These are phyloP conservation scores for Penicillium atrosanguineum DNA, from an alignment of 495 filamentous ascomycete species.

Conservation along the genomic window DNA sequence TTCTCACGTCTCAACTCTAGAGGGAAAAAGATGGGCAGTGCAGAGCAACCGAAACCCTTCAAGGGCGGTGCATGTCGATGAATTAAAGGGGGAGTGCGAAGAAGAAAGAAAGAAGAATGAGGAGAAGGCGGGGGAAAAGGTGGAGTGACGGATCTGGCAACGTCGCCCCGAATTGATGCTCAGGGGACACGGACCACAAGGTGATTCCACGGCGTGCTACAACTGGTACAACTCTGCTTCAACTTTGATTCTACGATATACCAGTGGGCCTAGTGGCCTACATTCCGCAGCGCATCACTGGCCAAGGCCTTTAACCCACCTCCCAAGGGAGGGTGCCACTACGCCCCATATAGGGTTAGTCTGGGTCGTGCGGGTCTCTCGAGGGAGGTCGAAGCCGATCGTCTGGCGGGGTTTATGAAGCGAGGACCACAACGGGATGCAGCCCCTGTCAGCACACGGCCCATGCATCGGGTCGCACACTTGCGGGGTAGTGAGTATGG, in stretches of 20 bases:
- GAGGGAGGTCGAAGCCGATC: slow-evolving; percentile 14
- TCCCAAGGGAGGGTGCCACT: background rate
- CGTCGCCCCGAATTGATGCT: slow-evolving; percentile 25
- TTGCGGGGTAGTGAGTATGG: slow-evolving; percentile 2
- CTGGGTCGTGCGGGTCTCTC: slow-evolving; percentile 5
- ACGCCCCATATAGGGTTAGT: background rate
- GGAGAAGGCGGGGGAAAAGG: slow-evolving; percentile 6
- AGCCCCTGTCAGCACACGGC: slow-evolving; percentile 21
- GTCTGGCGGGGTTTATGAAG: slow-evolving; percentile 12
- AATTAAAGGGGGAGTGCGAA: slow-evolving; percentile 6
- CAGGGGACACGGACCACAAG: slow-evolving; percentile 29
- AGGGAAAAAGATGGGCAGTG: slow-evolving; percentile 3
- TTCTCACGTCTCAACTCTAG: background rate
- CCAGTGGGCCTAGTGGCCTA: background rate
- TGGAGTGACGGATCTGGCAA: slow-evolving; percentile 26
- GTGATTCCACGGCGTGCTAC: slow-evolving; percentile 3
- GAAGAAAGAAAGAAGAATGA: slow-evolving; percentile 11
- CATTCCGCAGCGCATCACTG: background rate
- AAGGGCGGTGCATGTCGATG: slow-evolving; percentile 41
- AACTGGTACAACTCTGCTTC: background rate
- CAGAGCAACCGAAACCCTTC: slow-evolving; percentile 32
- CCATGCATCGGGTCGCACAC: slow-evolving; percentile 10
- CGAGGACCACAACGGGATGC: slow-evolving; percentile 8
- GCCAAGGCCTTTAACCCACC: background rate
- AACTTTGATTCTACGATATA: background rate